Base-by-base conservation (phyloP, 1,284 basidiomycete genomes). In the Cutaneotrichosporon sp. region DNA sequence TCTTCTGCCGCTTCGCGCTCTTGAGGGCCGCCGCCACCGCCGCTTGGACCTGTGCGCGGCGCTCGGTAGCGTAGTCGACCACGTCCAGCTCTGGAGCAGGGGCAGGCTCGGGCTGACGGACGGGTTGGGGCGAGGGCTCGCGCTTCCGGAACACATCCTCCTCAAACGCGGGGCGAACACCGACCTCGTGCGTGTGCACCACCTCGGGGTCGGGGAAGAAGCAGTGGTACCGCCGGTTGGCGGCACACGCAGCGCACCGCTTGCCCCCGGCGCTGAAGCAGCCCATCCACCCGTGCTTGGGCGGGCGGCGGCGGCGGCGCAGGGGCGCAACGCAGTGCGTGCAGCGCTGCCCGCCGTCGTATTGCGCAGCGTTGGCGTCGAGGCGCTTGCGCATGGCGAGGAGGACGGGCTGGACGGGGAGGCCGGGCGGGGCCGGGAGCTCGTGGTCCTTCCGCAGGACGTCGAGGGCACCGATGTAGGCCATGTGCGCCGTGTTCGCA, bases 381-480 rank as follows among this genome's bases (percentile, higher is more conserved):
- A 45, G 43, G n/a, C 43, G 43, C 43, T 45, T 45, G 22, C 43
- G 43, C 43, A 45, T 22, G 43, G 43, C 43, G 18, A 45, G 43
- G 43, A 20, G 43, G 7, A 45, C 43, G 18, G n/a, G 8, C 7
- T 20, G n/a, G 43, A 45, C 43, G 20, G 43, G 43, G n/a, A 45
- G 6, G 7, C 43, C 43, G 11, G n/a, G 43, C 8, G 43, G 43
- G 7, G 20, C 22, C n/a, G 43, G 16, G 43, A 45, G 43, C 18
- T 11, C 22, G 43, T n/a, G 20, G n/a, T 10, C 18, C 18, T 45
- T 45, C 18, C 20, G 43, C 18, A 45, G 43, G 11, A 20, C 43
- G n/a, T 45, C 43, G n/a, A 45, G 43, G 43, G 43, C 43, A 20
- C 18, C 4, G 43, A 45, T 13, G 43, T 45, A 45, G 18, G 43